Evolutionary conservation across 352 stramenopile species (phyloP), one percentile per base, ranked within the genome.

Genomic region (Hyaloperonospora arabidopsidis): DNA sequence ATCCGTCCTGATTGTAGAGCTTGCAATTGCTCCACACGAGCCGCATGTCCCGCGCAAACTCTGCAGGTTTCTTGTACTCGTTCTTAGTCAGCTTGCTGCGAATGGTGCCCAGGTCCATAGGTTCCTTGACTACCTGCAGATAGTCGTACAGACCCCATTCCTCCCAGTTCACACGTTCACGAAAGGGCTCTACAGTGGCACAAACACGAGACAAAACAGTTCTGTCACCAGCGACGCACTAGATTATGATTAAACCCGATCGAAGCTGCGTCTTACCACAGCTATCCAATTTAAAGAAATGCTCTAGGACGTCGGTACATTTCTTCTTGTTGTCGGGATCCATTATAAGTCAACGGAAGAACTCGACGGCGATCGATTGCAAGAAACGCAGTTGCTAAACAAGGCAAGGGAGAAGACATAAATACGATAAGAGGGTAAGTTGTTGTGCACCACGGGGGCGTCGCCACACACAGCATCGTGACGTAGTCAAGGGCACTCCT

Each of bases 91-190:
- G 63, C 62, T 89, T 92, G 46, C 10, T 65, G 53, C 79, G 81
- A 39, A 97, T 85, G 23, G 89, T 95, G 38, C 86, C 86, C 28
- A 97, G 70, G 63, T 97, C 89, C 86, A 96, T 96, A 34, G 89
- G 89, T 54, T 81, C 76, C 59, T 96, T 97, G 32, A 97, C 81
- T 45, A 95, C 74, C 57, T 93, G 72, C 35, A 93, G 63, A 70
- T 97, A 97, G 73, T 96, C 87, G 48, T 90, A 86, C 13, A 97
- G 74, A 8, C 79, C 82, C 82, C 80, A 93, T 56, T 93, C 83
- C 55, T 93, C 83, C 83, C 83, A 93, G 67, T 93, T 93, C 50
- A 93, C 83, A 56, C 83, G 83, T 70, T 93, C 80, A 19, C 72
- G 81, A 53, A 93, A 93, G 1, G 83, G 74, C 54, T 91, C 83